phyloP scores from a whole-genome alignment of 169 alveolate species.

The Cryptosporidium canis region DNA sequence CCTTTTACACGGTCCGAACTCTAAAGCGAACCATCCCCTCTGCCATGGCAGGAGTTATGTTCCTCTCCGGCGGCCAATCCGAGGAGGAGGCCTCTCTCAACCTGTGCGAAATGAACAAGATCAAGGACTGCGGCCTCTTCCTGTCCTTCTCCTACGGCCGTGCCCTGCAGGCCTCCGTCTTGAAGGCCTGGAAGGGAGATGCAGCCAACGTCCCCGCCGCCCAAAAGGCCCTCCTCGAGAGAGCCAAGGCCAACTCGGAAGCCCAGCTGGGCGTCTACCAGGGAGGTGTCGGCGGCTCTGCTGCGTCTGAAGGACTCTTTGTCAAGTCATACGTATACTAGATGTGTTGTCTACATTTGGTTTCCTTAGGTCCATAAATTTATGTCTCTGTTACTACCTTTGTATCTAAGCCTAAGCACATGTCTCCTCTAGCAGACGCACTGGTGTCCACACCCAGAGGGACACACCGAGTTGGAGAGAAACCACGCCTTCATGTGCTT shows the following conservation, averaged over 20 bases:
- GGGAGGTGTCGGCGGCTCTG: constrained; percentile 82
- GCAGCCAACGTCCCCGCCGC: constrained; percentile 94
- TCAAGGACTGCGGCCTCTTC: constrained; percentile 92
- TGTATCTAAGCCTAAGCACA: background rate
- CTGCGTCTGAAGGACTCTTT: constrained; percentile 56
- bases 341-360: background rate
- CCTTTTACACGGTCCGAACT: constrained; percentile 92
- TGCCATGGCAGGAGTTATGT: constrained; percentile 96
- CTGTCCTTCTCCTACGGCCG: constrained; percentile 98
- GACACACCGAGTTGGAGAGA: constrained; percentile 26
- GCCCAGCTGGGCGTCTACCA: constrained; percentile 94
- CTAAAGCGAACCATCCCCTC: constrained; percentile 95
- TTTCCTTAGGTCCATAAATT: background rate
- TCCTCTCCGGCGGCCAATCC: constrained; percentile 99
- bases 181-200: constrained; percentile 97
- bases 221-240: constrained; percentile 90
- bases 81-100: constrained; percentile 97
- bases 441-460: constrained; percentile 68
- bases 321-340: constrained; percentile 63
- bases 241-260: constrained; percentile 96
- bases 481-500: constrained; percentile 36
- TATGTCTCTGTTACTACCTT: background rate
- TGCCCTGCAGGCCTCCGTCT: constrained; percentile 95
- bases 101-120: constrained; percentile 94
- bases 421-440: background rate